Evolutionary conservation across 345 rosid species (phyloP).

Genomic region (Carallia brachiata): DNA sequence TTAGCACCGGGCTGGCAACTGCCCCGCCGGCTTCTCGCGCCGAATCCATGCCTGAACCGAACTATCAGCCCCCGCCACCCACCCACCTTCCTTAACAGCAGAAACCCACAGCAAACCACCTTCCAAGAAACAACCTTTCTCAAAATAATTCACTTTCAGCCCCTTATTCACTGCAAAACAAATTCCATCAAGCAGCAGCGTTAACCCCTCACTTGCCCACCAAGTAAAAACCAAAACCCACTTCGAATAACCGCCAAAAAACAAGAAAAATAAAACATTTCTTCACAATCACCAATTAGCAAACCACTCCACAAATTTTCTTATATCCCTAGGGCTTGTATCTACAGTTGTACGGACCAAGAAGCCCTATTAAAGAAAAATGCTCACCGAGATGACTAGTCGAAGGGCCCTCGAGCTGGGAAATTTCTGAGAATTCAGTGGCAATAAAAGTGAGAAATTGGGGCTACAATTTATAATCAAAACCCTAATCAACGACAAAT

Average conservation of each 20-base stretch:
- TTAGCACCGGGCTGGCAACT: conserved; percentile 20
- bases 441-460: neutral
- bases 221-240: neutral
- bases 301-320: neutral
- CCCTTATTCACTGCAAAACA: conserved; percentile 9
- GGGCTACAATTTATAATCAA: neutral
- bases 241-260: neutral
- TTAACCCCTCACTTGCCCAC: too few relatives aligned
- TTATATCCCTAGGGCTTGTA: too few relatives aligned
- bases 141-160: conserved; percentile 2
- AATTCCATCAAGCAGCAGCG: neutral
- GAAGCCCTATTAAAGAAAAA: neutral
- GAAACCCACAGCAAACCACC: neutral
- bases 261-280: neutral
- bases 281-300: neutral
- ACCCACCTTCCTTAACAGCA: neutral
- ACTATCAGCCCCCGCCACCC: neutral
- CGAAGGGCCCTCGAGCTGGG: neutral
- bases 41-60: conserved; percentile 24
- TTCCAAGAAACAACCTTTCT: neutral
- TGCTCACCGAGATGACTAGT: neutral
- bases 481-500: conserved; percentile 3
- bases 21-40: conserved; percentile 22
- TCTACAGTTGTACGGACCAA: neutral
- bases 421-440: neutral